These are phyloP conservation scores for Vaccinium macrocarpon DNA, from an alignment of 148 eudicot species.

Conservation along the genomic window DNA sequence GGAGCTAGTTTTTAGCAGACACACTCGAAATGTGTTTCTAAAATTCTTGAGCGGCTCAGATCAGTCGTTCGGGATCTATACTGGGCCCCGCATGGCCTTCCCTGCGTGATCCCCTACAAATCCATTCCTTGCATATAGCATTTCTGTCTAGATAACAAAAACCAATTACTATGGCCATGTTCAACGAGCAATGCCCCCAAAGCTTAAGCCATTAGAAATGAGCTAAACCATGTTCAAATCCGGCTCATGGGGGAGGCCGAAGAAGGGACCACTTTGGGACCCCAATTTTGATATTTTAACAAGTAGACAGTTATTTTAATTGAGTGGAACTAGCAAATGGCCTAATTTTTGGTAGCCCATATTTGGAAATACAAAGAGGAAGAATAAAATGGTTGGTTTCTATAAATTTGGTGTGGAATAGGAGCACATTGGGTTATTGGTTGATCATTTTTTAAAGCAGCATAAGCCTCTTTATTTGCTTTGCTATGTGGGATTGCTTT, in stretches of 20 bases:
- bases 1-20: no score
- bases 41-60: no score
- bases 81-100: no score
- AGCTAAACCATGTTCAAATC: not conserved
- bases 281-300: not conserved
- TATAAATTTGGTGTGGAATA: not conserved
- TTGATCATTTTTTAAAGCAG: not conserved
- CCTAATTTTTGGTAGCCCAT: not conserved
- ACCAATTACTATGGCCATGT: not conserved
- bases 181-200: not conserved
- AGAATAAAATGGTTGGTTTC: no score
- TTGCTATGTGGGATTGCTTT: not conserved
- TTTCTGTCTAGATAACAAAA: constrained; percentile 4
- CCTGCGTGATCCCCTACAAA: no score
- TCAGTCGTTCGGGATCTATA: no score
- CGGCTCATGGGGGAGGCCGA: not conserved
- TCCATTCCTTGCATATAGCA: no score
- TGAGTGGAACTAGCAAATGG: not conserved
- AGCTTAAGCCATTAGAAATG: not conserved
- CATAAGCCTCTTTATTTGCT: not conserved
- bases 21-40: no score
- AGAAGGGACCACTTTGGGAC: not conserved
- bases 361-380: not conserved
- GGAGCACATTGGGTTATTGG: not conserved
- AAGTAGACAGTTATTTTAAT: not conserved